Percentiles rank a stretch among this genome's conserved stretches.
Evolutionary conservation across 495 filamentous ascomycete genomes (phyloP).

Genomic region (Talaromyces thailandensis): DNA sequence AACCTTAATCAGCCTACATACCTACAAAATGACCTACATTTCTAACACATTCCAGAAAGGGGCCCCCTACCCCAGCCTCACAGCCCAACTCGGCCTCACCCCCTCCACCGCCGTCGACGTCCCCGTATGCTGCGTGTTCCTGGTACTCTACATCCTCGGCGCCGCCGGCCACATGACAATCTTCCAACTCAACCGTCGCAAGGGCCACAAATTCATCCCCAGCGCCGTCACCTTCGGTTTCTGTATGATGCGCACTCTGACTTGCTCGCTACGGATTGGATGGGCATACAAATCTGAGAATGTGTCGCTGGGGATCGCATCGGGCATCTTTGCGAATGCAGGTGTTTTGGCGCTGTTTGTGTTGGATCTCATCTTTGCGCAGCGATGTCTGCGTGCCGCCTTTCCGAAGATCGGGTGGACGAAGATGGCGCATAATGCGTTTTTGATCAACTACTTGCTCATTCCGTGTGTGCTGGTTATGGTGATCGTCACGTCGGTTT

Average conservation of each 20-base stretch:
- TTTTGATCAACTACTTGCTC: slow-evolving; percentile 51
- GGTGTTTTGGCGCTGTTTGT: slow-evolving; percentile 75
- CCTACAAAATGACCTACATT: too few species aligned
- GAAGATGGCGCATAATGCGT: slow-evolving; percentile 31
- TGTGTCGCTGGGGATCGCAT: slow-evolving; percentile 54
- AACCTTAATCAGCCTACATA: not conserved
- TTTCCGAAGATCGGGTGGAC: slow-evolving; percentile 68
- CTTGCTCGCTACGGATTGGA: slow-evolving; percentile 54
- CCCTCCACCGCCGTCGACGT: slow-evolving; percentile 51
- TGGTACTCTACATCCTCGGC: slow-evolving; percentile 51
- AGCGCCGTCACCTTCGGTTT: slow-evolving; percentile 67
- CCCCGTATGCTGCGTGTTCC: slow-evolving; percentile 55
- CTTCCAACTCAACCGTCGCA: slow-evolving; percentile 46
- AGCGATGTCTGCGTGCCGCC: slow-evolving; percentile 64
- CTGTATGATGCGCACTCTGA: slow-evolving; percentile 60
- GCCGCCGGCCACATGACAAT: slow-evolving; percentile 58
- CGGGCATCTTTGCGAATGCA: slow-evolving; percentile 64
- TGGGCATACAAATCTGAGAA: slow-evolving; percentile 33
- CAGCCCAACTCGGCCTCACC: slow-evolving; percentile 48
- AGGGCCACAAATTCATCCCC: slow-evolving; percentile 61
- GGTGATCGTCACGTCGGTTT: slow-evolving; percentile 57
- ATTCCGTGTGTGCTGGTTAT: slow-evolving; percentile 55
- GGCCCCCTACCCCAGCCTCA: slow-evolving; percentile 29
- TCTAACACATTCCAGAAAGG: not conserved
- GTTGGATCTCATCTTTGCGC: slow-evolving; percentile 69